These are phyloP conservation scores for Saprolegnia parasitica DNA, from an alignment of 352 stramenopile genomes.

Conservation along the genomic window DNA sequence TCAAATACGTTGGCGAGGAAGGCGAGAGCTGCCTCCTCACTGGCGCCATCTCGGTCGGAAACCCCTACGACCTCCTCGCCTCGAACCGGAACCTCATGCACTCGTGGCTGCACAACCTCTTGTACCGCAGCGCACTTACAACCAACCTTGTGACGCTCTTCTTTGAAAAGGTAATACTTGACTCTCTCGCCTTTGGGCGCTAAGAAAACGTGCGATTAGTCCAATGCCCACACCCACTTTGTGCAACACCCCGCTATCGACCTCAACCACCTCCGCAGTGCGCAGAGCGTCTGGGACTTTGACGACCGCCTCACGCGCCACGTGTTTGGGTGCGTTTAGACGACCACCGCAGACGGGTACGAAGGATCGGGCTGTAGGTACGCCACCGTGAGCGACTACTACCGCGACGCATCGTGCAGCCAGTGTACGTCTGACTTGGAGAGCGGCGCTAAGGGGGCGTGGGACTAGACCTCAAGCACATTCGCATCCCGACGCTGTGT, in stretches of 20 bases:
- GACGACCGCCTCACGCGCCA: slow-evolving; percentile 54
- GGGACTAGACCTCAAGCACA: slow-evolving; percentile 31
- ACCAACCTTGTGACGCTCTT: slow-evolving; percentile 45
- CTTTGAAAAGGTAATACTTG: slow-evolving; percentile 38
- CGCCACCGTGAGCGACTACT: slow-evolving; percentile 39
- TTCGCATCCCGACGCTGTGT: slow-evolving; percentile 43
- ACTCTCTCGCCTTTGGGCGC: too few species aligned
- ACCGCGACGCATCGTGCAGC: slow-evolving; percentile 36
- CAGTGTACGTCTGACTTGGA: neutral
- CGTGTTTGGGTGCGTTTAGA: slow-evolving; percentile 1
- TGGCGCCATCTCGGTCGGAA: slow-evolving; percentile 55
- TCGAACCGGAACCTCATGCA: slow-evolving; percentile 42
- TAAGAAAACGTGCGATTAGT: slow-evolving; percentile 28
- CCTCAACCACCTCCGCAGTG: slow-evolving; percentile 36
- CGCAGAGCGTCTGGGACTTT: slow-evolving; percentile 44
- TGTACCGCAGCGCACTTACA: slow-evolving; percentile 47
- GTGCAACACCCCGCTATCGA: slow-evolving; percentile 40
- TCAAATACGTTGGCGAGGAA: slow-evolving; percentile 71
- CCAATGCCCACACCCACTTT: slow-evolving; percentile 58
- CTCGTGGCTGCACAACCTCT: slow-evolving; percentile 48
- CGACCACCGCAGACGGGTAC: neutral
- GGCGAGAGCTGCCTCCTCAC: slow-evolving; percentile 36
- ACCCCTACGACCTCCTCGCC: slow-evolving; percentile 60
- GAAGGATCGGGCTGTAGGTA: slow-evolving; percentile 34
- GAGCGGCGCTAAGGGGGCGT: neutral